A percentile compares a stretch with the other conserved stretches of the same genome.
Evolutionary conservation across 2,329 filamentous ascomycete species (phyloP).

Genomic region (Endocalyx cinctus): DNA sequence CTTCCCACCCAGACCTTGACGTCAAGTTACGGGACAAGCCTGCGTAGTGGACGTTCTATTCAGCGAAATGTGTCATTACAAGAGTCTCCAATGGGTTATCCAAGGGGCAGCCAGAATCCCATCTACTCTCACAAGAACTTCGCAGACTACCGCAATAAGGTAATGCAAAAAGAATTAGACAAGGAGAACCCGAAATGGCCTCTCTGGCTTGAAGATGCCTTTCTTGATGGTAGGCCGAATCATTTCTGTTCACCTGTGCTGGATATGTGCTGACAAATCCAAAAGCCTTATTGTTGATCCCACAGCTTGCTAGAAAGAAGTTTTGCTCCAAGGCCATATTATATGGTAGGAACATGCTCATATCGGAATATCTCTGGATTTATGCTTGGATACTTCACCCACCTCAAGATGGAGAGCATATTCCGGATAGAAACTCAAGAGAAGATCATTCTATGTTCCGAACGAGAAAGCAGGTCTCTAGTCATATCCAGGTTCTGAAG

Average conservation of each 20-base stretch:
- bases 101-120: slow-evolving; percentile 44
- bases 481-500: slow-evolving; percentile 67
- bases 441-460: slow-evolving; percentile 31
- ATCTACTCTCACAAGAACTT: slow-evolving; percentile 60
- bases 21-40: slow-evolving; percentile 39
- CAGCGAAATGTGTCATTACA: slow-evolving; percentile 29
- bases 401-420: slow-evolving; percentile 32
- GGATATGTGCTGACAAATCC: slow-evolving; percentile 12
- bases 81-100: slow-evolving; percentile 27
- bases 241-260: background rate
- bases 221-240: slow-evolving; percentile 56
- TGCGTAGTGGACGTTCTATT: slow-evolving; percentile 27
- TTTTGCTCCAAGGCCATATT: slow-evolving; percentile 60
- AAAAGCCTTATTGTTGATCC: slow-evolving; percentile 59
- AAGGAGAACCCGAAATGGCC: slow-evolving; percentile 60
- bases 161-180: slow-evolving; percentile 55
- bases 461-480: slow-evolving; percentile 60
- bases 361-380: slow-evolving; percentile 63
- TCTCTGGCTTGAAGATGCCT: slow-evolving; percentile 59
- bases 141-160: slow-evolving; percentile 60
- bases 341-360: slow-evolving; percentile 66
- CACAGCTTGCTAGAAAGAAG: slow-evolving; percentile 62
- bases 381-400: slow-evolving; percentile 41
- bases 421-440: slow-evolving; percentile 42
- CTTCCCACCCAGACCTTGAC: slow-evolving; percentile 48